Evolutionary conservation across 2,329 filamentous ascomycete genomes (phyloP), one percentile per base, ranked within the genome.

Genomic region (Exophiala oligosperma): DNA sequence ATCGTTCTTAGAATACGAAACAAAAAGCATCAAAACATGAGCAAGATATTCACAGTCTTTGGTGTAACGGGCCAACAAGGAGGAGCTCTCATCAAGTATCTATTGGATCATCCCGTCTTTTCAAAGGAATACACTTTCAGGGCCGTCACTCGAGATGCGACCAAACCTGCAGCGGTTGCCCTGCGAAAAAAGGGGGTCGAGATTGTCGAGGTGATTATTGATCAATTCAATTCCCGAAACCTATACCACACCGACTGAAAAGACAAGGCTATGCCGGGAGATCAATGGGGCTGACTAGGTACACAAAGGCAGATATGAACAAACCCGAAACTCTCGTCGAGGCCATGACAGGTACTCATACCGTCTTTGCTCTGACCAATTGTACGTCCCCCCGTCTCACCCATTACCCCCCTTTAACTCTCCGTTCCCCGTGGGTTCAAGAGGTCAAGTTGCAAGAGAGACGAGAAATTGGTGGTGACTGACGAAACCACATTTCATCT

Each of bases 1-100:
- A 17, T 17, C 17, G 17, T 17, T 17, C 17, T 17, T 17, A 17
- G 17, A 17, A 17, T 17, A 17, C 17, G 17, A 12, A 12, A 12
- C 11, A 40, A 40, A 4, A 40, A 43, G 11, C 35, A 37, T 5
- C 4, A 9, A 43, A 43, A 43, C 40, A 43, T 43, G 40, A 47
- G 44, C 23, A 72, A 75, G 35, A 59, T 72, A 28, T 67, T 80
- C 32, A 73, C 71, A 17, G 73, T 83, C 21, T 79, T 82, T 52
- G 80, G 81, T 4, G 80, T 79, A 26, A 83, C 81, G 0, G 80
- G 80, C 60, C 73, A 78, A 32, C 81, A 83, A 66, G 80, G 81
- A 21, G 70, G 77, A 7, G 79, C 79, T 2, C 71, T 83, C 4
- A 71, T 83, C 55, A 68, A 75, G 52, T 67, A 71, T 29, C 69